phyloP scores from a whole-genome alignment of 139 green algal genomes.

The Asterochloris sp. region DNA sequence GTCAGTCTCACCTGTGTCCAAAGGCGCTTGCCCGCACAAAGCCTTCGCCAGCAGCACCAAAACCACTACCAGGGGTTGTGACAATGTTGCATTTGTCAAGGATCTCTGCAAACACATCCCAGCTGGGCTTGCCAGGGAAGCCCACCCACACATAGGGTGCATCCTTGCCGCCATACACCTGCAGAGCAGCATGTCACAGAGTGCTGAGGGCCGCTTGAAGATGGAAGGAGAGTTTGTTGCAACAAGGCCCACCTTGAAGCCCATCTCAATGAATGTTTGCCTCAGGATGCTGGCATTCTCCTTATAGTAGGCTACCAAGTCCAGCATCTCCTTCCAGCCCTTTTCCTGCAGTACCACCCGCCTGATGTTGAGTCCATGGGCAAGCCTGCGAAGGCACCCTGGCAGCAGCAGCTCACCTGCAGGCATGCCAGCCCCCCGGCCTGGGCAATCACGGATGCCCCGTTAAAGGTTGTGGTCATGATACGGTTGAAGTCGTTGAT shows the following conservation, averaged over 20 bases:
- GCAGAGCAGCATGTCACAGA: neutral
- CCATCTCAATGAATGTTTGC: slow-evolving; percentile 87
- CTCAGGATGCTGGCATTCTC: slow-evolving; percentile 95
- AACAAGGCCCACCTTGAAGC: slow-evolving; percentile 57
- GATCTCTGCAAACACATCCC: slow-evolving; percentile 98
- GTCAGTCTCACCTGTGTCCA: slow-evolving; percentile 54
- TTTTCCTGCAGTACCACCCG: slow-evolving; percentile 41
- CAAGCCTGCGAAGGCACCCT: neutral
- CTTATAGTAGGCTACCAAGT: slow-evolving; percentile 95
- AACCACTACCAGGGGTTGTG: slow-evolving; percentile 94
- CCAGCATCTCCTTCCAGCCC: slow-evolving; percentile 79
- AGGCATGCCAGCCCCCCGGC: slow-evolving; percentile 91
- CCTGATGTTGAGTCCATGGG: neutral
- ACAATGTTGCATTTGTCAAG: slow-evolving; percentile 96
- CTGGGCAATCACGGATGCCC: slow-evolving; percentile 92
- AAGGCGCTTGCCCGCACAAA: slow-evolving; percentile 96
- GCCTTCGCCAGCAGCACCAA: slow-evolving; percentile 93
- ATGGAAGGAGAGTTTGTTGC: too few relatives aligned
- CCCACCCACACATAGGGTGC: slow-evolving; percentile 98
- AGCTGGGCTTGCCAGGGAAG: slow-evolving; percentile 82
- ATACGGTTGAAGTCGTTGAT: slow-evolving; percentile 94
- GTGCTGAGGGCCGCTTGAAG: too few relatives aligned
- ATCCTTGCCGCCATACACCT: slow-evolving; percentile 87
- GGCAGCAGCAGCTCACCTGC: slow-evolving; percentile 39
- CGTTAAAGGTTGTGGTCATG: slow-evolving; percentile 98